Base-by-base conservation (phyloP, 768 basidiomycete genomes). In the Coprinopsis strossmayeri region DNA sequence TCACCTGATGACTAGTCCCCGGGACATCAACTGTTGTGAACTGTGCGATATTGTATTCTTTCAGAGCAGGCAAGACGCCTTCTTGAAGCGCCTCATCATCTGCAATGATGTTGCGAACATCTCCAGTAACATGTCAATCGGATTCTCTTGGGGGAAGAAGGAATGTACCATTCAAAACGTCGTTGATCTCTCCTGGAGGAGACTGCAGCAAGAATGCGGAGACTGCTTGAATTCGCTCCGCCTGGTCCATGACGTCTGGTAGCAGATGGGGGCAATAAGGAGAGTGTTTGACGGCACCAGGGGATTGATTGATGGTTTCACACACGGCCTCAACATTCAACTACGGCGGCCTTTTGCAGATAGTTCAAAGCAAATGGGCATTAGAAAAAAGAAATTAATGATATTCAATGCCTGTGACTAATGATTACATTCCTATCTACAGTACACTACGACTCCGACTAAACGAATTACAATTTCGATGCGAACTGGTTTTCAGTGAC, bases 141-240 rank as follows among this genome's bases (percentile, higher is more conserved):
- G 20, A 9, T 26, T 46, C 18, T 35, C 28, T 26, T n/a, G 38
- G 18, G 45, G 42, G 48, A 34, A 25, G 37, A 52, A 41, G n/a
- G 38, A 38, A 46, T 66, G 53, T 51, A 90, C 91, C 92, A 58
- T 90, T 90, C 46, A 97, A 72, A 15, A 96, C 93, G 69, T 97
- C 94, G 65, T 95, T 96, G 55, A 97, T 92, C 71, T 98, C 89
- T 38, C 94, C 94, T 0, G 94, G 94, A 21, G 94, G 94, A 1
- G 91, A 83, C 62, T 96, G 94, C 0, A 90, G 74, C 25, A 98
- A 71, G 59, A 96, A 89, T 26, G 73, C 73, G 21, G 87, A 82
- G 20, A 87, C 93, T 5, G 77, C 76, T 59, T 80, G 70, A 39
- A 90, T 80, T 24, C 84, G 80, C 59, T 85, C 81, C 45, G 70